These are phyloP conservation scores for Elymus sibiricus DNA, from an alignment of 176 grass and related monocot genomes.

Conservation along the genomic window DNA sequence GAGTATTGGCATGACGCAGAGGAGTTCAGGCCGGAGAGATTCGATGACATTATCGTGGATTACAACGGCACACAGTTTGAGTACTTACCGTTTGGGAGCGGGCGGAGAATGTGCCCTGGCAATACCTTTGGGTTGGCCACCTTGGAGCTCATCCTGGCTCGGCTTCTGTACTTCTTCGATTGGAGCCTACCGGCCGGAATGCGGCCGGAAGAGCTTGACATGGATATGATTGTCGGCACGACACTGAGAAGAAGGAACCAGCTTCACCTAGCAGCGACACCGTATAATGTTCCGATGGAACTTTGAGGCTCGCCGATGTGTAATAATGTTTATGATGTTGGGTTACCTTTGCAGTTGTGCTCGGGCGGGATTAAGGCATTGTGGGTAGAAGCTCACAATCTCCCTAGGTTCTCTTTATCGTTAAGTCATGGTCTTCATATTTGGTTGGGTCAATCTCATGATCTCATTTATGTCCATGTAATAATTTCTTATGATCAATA, in stretches of 20 bases:
- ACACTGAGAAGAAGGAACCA: neutral
- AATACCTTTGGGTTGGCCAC: neutral
- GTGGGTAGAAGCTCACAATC: too few species aligned
- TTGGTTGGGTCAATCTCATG: too few species aligned
- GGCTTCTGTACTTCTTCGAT: constrained; percentile 25
- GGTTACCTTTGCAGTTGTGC: too few species aligned
- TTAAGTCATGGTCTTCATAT: too few species aligned
- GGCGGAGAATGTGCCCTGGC: constrained; percentile 6
- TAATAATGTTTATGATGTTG: too few species aligned
- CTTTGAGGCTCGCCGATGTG: neutral
- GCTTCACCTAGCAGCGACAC: neutral
- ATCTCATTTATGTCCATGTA: too few species aligned
- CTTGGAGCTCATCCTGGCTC: neutral
- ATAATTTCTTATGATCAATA: too few species aligned
- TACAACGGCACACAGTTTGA: constrained; percentile 1
- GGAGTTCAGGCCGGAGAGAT: constrained; percentile 3
- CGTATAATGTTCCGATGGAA: neutral
- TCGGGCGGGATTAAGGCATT: too few species aligned
- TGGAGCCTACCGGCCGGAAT: constrained; percentile 9
- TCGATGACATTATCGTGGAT: neutral
- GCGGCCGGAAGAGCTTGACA: neutral
- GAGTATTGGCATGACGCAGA: too few species aligned
- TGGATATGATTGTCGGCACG: neutral
- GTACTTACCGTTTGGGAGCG: constrained; percentile 17
- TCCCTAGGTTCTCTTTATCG: too few species aligned